phyloP scores from a whole-genome alignment of 306 rosid genomes.

The Citrullus mucosospermus region DNA sequence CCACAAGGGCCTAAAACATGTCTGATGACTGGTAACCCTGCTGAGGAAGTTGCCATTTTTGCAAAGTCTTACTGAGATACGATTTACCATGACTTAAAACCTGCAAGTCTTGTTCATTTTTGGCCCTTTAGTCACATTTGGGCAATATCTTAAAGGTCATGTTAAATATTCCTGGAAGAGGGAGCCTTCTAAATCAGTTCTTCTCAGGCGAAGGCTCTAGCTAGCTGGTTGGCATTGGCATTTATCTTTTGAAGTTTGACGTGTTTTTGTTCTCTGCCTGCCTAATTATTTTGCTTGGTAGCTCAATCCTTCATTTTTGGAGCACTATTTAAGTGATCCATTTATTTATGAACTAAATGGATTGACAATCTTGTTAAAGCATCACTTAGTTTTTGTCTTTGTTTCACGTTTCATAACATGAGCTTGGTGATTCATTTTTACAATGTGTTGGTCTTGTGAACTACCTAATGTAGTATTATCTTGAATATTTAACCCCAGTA shows the following conservation, averaged over 20 bases:
- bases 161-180: neutral
- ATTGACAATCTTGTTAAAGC: neutral
- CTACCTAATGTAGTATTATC: neutral
- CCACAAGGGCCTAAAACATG: constrained; percentile 42
- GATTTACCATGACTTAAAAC: neutral
- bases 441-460: neutral
- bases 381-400: neutral
- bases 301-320: neutral
- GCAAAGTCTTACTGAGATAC: constrained; percentile 62
- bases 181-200: neutral
- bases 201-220: neutral
- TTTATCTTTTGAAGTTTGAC: neutral
- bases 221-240: neutral
- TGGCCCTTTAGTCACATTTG: neutral
- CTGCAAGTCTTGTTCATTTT: neutral
- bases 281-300: neutral
- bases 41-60: constrained; percentile 85
- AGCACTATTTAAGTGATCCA: neutral
- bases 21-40: constrained; percentile 63
- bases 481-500: neutral
- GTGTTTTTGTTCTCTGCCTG: neutral
- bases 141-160: neutral
- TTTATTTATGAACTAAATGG: neutral
- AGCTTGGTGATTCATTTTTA: neutral
- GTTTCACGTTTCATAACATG: neutral